A percentile compares a stretch with the other conserved stretches of the same genome.
These are phyloP conservation scores for Fonsecaea multimorphosa DNA, from an alignment of 2,329 filamentous ascomycete genomes.

Conservation along the genomic window DNA sequence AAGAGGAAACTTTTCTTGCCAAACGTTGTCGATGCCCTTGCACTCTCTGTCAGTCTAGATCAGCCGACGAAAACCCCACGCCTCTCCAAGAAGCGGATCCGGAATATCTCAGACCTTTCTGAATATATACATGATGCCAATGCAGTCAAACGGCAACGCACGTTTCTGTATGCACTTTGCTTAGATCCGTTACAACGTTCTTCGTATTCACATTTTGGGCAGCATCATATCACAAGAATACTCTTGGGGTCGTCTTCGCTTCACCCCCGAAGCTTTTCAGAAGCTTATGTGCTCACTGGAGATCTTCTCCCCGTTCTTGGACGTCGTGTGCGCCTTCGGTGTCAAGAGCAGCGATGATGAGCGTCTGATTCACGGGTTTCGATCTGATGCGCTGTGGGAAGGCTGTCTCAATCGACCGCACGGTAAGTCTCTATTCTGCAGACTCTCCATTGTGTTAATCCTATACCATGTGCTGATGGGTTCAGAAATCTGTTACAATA, in stretches of 20 bases:
- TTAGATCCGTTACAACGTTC: no score
- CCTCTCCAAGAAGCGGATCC: no score
- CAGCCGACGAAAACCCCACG: no score
- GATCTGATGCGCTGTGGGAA: background rate
- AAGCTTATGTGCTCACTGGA: background rate
- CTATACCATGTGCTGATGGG: no score
- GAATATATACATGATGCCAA: no score
- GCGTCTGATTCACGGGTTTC: background rate
- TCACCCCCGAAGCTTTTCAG: background rate
- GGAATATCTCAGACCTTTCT: no score
- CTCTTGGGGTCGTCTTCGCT: conserved; percentile 1
- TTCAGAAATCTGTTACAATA: background rate
- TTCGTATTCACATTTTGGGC: background rate
- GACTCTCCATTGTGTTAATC: no score
- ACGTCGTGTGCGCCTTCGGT: background rate
- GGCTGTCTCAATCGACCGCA: background rate
- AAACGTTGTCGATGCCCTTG: no score
- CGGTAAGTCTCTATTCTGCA: background rate
- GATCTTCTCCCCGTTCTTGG: background rate
- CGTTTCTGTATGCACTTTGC: no score
- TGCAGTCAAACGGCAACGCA: no score
- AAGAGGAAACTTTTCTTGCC: no score
- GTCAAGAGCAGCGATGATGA: background rate
- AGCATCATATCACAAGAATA: conserved; percentile 1
- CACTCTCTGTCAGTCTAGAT: no score